Evolutionary conservation across 257 asterid genomes (phyloP).

Genomic region (Primulina huaijiensis): DNA sequence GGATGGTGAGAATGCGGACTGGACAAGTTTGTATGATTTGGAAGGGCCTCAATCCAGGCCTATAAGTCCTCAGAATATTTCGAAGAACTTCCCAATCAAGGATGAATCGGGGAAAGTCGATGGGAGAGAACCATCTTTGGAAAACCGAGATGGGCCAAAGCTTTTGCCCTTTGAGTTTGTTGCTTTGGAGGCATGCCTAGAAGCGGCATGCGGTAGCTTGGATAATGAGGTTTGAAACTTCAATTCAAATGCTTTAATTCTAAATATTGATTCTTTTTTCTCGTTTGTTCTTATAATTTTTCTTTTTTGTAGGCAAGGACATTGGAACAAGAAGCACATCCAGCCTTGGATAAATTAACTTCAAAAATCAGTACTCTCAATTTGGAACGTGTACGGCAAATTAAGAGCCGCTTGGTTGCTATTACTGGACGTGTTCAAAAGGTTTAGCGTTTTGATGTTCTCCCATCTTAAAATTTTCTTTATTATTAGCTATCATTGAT

Average conservation of each 20-base stretch:
- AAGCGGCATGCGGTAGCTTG: constrained; percentile 92
- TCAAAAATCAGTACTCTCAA: constrained; percentile 94
- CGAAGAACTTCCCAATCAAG: constrained; percentile 47
- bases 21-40: constrained; percentile 77
- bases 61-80: constrained; percentile 43
- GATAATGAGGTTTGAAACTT: constrained; percentile 61
- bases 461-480: constrained; percentile 8
- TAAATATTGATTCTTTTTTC: not conserved
- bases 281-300: constrained; percentile 9
- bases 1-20: constrained; percentile 60
- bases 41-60: constrained; percentile 61
- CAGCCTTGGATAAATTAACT: constrained; percentile 87
- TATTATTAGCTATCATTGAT: not conserved
- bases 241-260: constrained; percentile 8
- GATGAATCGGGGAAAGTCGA: constrained; percentile 52
- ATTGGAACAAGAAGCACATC: constrained; percentile 96
- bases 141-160: constrained; percentile 81
- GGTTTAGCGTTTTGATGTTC: constrained; percentile 41
- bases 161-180: constrained; percentile 95
- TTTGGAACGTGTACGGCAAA: constrained; percentile 93
- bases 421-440: constrained; percentile 97
- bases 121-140: constrained; percentile 51
- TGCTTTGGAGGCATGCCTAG: constrained; percentile 96
- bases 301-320: constrained; percentile 60
- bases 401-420: constrained; percentile 91